Percentiles rank a stretch among this genome's conserved stretches.
Conservation (phyloP, 2,329 filamentous ascomycete species). For the Zarea fungicola region DNA sequence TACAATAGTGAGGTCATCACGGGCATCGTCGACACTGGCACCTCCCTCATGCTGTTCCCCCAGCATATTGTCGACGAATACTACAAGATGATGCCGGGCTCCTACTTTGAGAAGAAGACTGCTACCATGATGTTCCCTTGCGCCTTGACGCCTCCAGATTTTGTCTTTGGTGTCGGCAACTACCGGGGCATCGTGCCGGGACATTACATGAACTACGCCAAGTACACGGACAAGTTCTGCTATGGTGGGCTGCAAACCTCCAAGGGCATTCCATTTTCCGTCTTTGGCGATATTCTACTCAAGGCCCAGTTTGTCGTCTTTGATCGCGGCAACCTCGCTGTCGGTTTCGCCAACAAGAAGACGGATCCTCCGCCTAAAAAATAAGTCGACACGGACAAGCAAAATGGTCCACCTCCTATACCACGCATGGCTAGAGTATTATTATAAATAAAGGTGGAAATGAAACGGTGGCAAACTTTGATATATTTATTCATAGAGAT, state of each 20-base stretch:
- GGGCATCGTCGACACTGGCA: constrained; percentile 66
- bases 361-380: constrained; percentile 9
- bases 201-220: constrained; percentile 33
- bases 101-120: constrained; percentile 36
- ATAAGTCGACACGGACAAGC: too few relatives aligned
- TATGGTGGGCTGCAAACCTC: constrained; percentile 35
- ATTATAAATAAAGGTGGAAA: too few relatives aligned
- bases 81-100: constrained; percentile 52
- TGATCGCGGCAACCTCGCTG: constrained; percentile 24
- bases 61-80: constrained; percentile 49
- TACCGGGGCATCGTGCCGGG: constrained; percentile 33
- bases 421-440: too few relatives aligned
- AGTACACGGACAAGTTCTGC: constrained; percentile 23
- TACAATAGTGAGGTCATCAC: constrained; percentile 31
- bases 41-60: constrained; percentile 59
- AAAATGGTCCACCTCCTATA: too few relatives aligned
- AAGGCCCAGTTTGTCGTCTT: constrained; percentile 42
- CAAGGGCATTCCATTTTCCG: constrained; percentile 30
- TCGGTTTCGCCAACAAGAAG: constrained; percentile 37
- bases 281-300: constrained; percentile 38
- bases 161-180: constrained; percentile 28
- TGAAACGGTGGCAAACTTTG: too few relatives aligned
- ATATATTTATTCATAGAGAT: too few relatives aligned
- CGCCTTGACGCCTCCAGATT: constrained; percentile 41
- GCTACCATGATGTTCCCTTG: constrained; percentile 59